Evolutionary conservation across 2,329 filamentous ascomycete genomes (phyloP).

Genomic region (Tolypocladium tundrense): DNA sequence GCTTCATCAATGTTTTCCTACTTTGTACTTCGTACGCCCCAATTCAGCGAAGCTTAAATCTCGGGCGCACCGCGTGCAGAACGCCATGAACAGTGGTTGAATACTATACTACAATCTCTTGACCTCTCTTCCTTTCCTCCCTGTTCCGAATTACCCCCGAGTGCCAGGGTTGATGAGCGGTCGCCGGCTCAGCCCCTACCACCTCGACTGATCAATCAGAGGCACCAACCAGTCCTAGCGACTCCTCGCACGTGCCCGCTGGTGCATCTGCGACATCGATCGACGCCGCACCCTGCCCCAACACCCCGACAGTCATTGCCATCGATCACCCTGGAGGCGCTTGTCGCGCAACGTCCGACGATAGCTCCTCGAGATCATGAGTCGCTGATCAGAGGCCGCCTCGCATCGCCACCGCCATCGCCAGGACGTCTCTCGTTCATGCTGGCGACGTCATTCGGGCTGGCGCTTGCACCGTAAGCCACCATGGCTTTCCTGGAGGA

Average conservation of each 20-base stretch:
- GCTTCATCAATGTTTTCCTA: neutral
- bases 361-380: neutral
- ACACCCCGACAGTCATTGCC: neutral
- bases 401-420: neutral
- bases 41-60: neutral
- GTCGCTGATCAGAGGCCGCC: neutral
- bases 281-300: neutral
- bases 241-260: neutral
- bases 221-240: neutral
- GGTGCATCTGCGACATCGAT: neutral
- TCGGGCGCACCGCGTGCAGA: neutral
- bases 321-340: neutral
- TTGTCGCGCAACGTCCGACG: neutral
- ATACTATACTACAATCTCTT: neutral
- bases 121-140: neutral
- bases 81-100: neutral
- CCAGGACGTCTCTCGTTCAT: neutral
- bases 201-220: neutral
- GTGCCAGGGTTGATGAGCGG: neutral
- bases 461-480: slow-evolving; percentile 2
- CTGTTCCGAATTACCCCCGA: too few species aligned
- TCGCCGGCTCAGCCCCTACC: neutral
- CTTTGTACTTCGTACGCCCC: neutral
- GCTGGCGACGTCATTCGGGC: neutral
- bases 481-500: slow-evolving; percentile 59